A percentile compares a stretch with the other conserved stretches of the same genome.
Conservation (phyloP, 208 protist species). For the Leishmania braziliensis region DNA sequence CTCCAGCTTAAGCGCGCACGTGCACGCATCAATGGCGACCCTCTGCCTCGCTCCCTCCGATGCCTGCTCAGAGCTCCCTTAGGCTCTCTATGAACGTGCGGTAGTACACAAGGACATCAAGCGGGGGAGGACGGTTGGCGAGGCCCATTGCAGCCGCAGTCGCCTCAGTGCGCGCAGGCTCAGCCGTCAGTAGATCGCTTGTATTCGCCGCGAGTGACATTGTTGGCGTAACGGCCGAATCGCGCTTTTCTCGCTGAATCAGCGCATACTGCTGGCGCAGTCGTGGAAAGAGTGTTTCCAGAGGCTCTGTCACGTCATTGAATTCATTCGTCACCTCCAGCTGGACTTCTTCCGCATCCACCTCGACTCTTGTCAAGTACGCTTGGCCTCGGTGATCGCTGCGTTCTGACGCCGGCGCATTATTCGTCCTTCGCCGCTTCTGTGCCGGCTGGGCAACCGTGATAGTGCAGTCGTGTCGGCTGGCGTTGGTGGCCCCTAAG, state of each 20-base stretch:
- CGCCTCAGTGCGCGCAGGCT: background rate
- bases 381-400: background rate
- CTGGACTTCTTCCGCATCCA: background rate
- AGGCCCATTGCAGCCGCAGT: constrained; percentile 1
- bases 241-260: constrained; percentile 3
- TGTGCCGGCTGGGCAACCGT: background rate
- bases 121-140: constrained; percentile 41
- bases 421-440: constrained; percentile 5
- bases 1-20: background rate
- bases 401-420: no score
- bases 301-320: constrained; percentile 29
- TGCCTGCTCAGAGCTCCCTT: constrained; percentile 35
- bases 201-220: background rate
- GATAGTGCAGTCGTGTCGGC: constrained; percentile 40
- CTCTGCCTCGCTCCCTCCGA: background rate
- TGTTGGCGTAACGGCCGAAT: background rate
- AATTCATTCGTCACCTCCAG: constrained; percentile 23
- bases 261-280: constrained; percentile 30
- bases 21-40: background rate
- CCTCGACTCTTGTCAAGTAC: background rate
- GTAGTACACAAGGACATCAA: constrained; percentile 80
- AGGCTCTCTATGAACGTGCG: constrained; percentile 63
- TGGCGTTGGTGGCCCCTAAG: constrained; percentile 74
- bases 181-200: background rate
- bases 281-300: constrained; percentile 53